Evolutionary conservation across 1,284 basidiomycete genomes (phyloP).

Genomic region (Ustilago xerochloae): DNA sequence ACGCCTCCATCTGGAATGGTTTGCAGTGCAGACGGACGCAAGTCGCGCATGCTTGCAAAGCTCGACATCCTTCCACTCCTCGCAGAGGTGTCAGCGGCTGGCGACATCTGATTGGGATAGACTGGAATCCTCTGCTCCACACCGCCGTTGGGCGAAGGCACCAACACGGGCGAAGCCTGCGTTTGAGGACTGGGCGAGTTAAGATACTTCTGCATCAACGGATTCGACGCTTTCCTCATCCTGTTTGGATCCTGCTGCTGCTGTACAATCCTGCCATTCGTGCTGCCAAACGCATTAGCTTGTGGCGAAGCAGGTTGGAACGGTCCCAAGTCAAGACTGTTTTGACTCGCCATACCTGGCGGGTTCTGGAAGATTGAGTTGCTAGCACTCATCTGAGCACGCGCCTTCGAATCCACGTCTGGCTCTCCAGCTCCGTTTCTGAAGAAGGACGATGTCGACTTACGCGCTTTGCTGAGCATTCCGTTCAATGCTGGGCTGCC

Average conservation of each 20-base stretch:
- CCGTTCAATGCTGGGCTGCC: slow-evolving; percentile 13
- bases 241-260: slow-evolving; percentile 23
- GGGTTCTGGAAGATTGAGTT: slow-evolving; percentile 49
- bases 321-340: slow-evolving; percentile 58
- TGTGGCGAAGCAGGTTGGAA: slow-evolving; percentile 53
- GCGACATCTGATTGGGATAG: slow-evolving; percentile 1
- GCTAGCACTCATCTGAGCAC: slow-evolving; percentile 9
- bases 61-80: slow-evolving; percentile 19
- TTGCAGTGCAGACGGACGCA: slow-evolving; percentile 17
- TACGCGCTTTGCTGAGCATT: slow-evolving; percentile 41
- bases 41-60: slow-evolving; percentile 31
- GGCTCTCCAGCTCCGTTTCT: slow-evolving; percentile 26
- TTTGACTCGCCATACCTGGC: slow-evolving; percentile 54
- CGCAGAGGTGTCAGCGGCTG: not conserved
- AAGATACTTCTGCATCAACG: slow-evolving; percentile 47
- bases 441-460: slow-evolving; percentile 48
- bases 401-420: slow-evolving; percentile 15
- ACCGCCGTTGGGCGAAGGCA: slow-evolving; percentile 2
- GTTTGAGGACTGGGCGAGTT: slow-evolving; percentile 40
- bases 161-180: slow-evolving; percentile 19
- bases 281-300: slow-evolving; percentile 9
- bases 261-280: slow-evolving; percentile 22
- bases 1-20: slow-evolving; percentile 28
- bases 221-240: slow-evolving; percentile 35
- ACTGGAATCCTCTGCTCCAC: slow-evolving; percentile 1